A percentile compares a stretch with the other conserved stretches of the same genome.
Conservation (phyloP, 2,329 filamentous ascomycete species). For the Nigrospora osmanthi region DNA sequence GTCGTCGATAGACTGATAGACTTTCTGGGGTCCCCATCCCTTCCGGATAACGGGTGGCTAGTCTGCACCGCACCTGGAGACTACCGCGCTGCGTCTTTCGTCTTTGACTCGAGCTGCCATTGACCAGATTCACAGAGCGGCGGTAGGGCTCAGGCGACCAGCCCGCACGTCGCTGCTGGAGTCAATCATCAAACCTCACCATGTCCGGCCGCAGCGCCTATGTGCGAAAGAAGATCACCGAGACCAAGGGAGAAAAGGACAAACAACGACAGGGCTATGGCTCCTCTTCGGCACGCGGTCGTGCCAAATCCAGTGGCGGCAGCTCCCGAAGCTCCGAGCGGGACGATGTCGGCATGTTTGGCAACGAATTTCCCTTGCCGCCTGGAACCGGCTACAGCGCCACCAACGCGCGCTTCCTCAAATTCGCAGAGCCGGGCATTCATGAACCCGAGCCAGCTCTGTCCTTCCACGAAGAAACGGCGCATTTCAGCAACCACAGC, state of each 20-base stretch:
- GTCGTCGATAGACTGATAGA: too few relatives aligned
- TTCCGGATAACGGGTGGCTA: too few relatives aligned
- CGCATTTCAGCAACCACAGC: constrained; percentile 17
- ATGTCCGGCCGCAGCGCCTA: constrained; percentile 54
- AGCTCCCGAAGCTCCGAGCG: constrained; percentile 25
- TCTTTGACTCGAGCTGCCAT: too few relatives aligned
- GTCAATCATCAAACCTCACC: constrained; percentile 3
- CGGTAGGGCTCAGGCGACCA: too few relatives aligned
- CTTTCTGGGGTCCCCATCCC: too few relatives aligned
- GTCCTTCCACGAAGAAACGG: constrained; percentile 15
- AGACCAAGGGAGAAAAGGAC: constrained; percentile 29
- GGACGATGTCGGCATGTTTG: constrained; percentile 25
- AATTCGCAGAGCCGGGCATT: constrained; percentile 29
- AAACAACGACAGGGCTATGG: neutral
- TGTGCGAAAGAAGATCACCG: constrained; percentile 50
- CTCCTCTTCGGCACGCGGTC: constrained; percentile 13
- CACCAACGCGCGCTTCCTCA: constrained; percentile 34
- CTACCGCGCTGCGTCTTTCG: too few relatives aligned
- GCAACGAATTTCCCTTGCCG: constrained; percentile 26
- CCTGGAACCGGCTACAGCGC: constrained; percentile 33
- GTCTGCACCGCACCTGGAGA: too few relatives aligned
- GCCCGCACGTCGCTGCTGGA: too few relatives aligned
- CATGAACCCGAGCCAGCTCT: constrained; percentile 15
- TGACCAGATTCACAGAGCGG: too few relatives aligned
- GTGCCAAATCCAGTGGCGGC: constrained; percentile 25